Evolutionary conservation across 2,329 filamentous ascomycete genomes (phyloP), one percentile per base, ranked within the genome.

Genomic region (Epichloe gansuensis): DNA sequence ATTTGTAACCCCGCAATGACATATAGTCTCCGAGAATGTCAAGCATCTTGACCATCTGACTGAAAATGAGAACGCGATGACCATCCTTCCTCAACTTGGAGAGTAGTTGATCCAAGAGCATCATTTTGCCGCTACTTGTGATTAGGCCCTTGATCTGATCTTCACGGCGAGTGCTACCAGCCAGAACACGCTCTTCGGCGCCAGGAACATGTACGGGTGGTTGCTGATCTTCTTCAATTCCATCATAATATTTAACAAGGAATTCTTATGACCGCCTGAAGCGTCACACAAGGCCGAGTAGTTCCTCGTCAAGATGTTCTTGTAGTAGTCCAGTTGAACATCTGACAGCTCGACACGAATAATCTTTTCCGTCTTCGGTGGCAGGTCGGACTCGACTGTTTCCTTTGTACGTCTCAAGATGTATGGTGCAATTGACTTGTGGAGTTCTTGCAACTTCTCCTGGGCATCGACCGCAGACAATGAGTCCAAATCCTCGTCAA

Each of bases 221-320:
- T 98, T 98, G 72, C 91, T 97, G 66, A 93, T 90, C 70, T 98
- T 98, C 75, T 98, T 98, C 63, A 98, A 70, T 68, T 98, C 93
- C 93, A 98, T 98, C 82, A 98, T 96, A 66, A 98, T 93, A 69
- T 98, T 98, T 57, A 98, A 74, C 13, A 98, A 73, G 0, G 91
- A 97, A 59, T 95, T 91, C 69, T 95, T 97, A 67, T 94, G 88
- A 5, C 91, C 93, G 55, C 82, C 88, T 45, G 85, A 84, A 46
- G 90, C 91, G 63, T 95, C 88, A 61, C 94, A 95, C 35, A 98
- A 77, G 3, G 91, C 93, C 34, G 90, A 83, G 63, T 98, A 98
- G 65, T 98, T 98, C 62, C 91, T 85, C 0, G 93, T 97, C 25
- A 98, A 76, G 54, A 98, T 97, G 64, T 97, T 97, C 72, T 97